Evolutionary conservation across 2,329 filamentous ascomycete species (phyloP).

Genomic region (Calonectria leucothoes): DNA sequence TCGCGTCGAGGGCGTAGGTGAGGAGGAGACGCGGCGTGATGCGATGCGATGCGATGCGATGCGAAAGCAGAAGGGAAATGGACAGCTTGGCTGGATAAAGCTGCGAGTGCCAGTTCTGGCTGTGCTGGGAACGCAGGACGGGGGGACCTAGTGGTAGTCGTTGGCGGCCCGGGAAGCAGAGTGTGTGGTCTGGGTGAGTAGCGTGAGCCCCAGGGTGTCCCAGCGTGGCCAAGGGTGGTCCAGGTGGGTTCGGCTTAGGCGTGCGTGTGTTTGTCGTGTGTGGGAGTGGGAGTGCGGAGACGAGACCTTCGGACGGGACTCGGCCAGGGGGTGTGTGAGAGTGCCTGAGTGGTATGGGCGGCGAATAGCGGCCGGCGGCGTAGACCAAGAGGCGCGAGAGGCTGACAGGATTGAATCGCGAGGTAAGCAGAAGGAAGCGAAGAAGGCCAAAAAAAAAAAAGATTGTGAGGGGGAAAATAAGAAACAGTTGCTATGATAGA

Average conservation of each 20-base stretch:
- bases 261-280: neutral
- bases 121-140: constrained; percentile 30
- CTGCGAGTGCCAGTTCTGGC: constrained; percentile 5
- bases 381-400: constrained; percentile 6
- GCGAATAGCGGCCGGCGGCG: constrained; percentile 11
- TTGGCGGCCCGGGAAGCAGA: constrained; percentile 11
- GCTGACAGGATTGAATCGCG: neutral
- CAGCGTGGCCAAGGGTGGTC: constrained; percentile 10
- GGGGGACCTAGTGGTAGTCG: constrained; percentile 32
- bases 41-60: constrained; percentile 35
- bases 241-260: neutral
- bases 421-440: neutral
- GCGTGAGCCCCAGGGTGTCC: constrained; percentile 6
- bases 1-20: constrained; percentile 9
- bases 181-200: neutral
- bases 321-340: constrained; percentile 1
- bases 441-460: neutral
- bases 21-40: constrained; percentile 24
- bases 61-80: constrained; percentile 40
- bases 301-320: neutral
- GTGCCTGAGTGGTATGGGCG: constrained; percentile 1
- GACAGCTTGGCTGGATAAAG: constrained; percentile 42
- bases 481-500: neutral
- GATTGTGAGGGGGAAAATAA: neutral
- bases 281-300: constrained; percentile 8